phyloP scores from a whole-genome alignment of 2,329 filamentous ascomycete genomes.

The Aspergillus phoenicis region DNA sequence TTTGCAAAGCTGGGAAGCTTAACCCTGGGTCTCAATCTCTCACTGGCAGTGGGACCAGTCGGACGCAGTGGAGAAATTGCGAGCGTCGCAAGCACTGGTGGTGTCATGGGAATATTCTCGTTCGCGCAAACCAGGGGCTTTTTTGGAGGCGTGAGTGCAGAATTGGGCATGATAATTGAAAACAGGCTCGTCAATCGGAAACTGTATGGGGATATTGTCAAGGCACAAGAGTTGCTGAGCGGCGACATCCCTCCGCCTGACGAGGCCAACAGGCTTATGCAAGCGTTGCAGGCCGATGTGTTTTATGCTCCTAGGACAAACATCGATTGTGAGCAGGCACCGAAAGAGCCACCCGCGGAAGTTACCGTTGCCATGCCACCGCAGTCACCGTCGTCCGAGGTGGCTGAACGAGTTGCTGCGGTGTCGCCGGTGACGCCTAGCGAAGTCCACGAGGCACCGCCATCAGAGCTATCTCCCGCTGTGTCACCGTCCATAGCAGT shows the following conservation, averaged over 20 bases:
- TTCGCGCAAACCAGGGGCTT: slow-evolving; percentile 97
- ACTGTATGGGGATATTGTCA: slow-evolving; percentile 79
- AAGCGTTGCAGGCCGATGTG: slow-evolving; percentile 73
- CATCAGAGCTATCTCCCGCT: not conserved
- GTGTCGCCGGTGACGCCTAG: not conserved
- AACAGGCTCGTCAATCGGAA: slow-evolving; percentile 92
- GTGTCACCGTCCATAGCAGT: not conserved
- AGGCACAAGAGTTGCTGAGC: slow-evolving; percentile 76
- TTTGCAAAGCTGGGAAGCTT: slow-evolving; percentile 87
- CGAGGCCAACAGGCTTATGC: slow-evolving; percentile 78
- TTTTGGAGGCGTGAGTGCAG: slow-evolving; percentile 88
- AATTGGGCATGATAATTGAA: slow-evolving; percentile 87
- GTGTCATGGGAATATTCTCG: slow-evolving; percentile 85
- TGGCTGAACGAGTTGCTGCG: not conserved
- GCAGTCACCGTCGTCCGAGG: not conserved
- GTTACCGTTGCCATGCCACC: not conserved
- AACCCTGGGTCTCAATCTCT: slow-evolving; percentile 90
- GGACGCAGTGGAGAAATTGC: slow-evolving; percentile 92
- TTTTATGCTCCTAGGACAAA: not conserved
- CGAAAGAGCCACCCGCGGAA: not conserved
- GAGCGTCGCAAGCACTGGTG: slow-evolving; percentile 80
- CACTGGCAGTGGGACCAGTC: slow-evolving; percentile 88
- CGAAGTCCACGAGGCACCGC: too few relatives aligned
- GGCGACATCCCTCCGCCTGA: slow-evolving; percentile 76
- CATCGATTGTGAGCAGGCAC: not conserved